Evolutionary conservation across 2,329 filamentous ascomycete genomes (phyloP).

Genomic region (Tolypocladium album): DNA sequence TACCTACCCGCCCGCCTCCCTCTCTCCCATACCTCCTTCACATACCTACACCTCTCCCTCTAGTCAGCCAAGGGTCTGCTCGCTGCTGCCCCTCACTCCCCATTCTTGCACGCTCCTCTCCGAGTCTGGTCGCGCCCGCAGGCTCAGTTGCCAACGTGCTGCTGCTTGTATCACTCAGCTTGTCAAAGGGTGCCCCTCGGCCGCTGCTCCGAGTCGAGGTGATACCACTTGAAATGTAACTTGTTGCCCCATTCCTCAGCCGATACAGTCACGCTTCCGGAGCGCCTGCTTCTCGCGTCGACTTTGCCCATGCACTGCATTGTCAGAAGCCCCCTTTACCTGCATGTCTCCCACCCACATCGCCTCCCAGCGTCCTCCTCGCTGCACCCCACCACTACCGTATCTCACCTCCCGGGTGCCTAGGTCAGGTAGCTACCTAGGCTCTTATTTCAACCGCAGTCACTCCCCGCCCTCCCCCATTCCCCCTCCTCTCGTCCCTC

Average conservation of each 20-base stretch:
- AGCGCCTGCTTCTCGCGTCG: constrained; percentile 17
- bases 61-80: neutral
- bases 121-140: neutral
- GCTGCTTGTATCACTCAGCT: neutral
- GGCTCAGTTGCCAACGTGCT: neutral
- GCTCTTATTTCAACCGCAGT: constrained; percentile 19
- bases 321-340: constrained; percentile 26
- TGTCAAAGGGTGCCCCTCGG: neutral
- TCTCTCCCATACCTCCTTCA: neutral
- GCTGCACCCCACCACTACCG: constrained; percentile 24
- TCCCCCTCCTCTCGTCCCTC: constrained; percentile 4
- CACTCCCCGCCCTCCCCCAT: constrained; percentile 13
- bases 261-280: constrained; percentile 12
- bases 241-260: constrained; percentile 18
- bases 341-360: constrained; percentile 35
- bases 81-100: neutral
- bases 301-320: constrained; percentile 21
- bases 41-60: neutral
- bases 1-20: neutral
- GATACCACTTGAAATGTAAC: constrained; percentile 24
- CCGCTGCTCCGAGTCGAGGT: constrained; percentile 16
- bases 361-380: constrained; percentile 28
- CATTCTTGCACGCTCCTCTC: neutral
- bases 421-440: neutral
- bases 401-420: neutral